Evolutionary conservation across 1,284 basidiomycete genomes (phyloP).

Genomic region (Microstroma glucosiphilum): DNA sequence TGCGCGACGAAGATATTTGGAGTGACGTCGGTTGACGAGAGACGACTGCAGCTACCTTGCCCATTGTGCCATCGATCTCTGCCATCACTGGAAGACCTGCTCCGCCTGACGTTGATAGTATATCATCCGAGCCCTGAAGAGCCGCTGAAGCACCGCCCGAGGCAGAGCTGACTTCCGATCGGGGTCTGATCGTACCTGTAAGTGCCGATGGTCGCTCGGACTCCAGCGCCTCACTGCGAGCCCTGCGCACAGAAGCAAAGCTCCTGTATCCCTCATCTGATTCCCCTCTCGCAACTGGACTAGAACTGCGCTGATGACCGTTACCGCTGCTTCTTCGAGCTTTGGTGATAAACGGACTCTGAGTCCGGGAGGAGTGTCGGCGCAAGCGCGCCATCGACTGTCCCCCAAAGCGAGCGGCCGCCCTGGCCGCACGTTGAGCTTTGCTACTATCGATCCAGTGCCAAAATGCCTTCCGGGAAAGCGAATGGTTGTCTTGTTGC

Average conservation of each 20-base stretch:
- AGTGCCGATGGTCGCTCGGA: background rate
- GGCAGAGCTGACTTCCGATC: background rate
- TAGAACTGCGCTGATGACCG: too few species aligned
- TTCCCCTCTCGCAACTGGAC: background rate
- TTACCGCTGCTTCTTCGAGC: background rate
- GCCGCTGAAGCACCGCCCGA: background rate
- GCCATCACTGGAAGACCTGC: too few species aligned
- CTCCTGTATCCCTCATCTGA: background rate
- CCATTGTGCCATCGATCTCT: too few species aligned
- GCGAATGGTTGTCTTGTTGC: background rate
- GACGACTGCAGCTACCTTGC: too few species aligned
- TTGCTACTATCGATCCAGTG: background rate
- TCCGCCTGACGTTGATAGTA: too few species aligned
- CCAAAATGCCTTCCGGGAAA: background rate
- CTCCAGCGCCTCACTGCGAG: background rate
- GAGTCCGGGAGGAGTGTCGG: background rate
- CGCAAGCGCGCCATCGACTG: background rate
- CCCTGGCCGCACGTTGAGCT: background rate
- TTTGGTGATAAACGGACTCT: background rate
- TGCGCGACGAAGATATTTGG: too few species aligned
- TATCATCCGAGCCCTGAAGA: too few species aligned
- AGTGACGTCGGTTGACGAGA: too few species aligned
- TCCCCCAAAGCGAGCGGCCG: background rate
- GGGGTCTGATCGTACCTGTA: background rate
- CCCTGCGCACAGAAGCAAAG: background rate